Evolutionary conservation across 139 green algal species (phyloP).

Genomic region (Chlorella sp.): DNA sequence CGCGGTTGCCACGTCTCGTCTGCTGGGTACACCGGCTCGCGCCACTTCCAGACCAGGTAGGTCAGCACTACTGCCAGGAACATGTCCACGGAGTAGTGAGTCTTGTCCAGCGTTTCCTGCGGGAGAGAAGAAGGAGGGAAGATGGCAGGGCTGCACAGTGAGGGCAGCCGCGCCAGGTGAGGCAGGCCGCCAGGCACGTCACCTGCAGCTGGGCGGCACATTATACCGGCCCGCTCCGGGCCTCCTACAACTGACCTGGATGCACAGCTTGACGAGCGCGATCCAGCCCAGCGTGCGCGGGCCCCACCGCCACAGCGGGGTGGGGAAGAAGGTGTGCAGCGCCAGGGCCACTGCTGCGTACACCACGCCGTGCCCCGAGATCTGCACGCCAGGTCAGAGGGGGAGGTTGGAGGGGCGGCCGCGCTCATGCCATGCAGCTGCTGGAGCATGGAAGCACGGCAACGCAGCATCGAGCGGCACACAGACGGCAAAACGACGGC

Average conservation of each 20-base stretch:
- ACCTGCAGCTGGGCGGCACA: neutral
- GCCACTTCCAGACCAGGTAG: conserved; percentile 72
- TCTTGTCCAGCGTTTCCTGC: conserved; percentile 38
- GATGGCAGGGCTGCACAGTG: neutral
- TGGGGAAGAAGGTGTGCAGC: conserved; percentile 66
- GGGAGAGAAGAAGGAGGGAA: neutral
- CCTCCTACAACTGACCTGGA: too few species aligned
- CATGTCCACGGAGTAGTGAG: conserved; percentile 85
- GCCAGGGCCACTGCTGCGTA: conserved; percentile 67
- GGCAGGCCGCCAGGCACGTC: too few species aligned
- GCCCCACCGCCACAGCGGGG: conserved; percentile 42
- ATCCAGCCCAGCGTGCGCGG: conserved; percentile 14
- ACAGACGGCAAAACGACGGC: too few species aligned
- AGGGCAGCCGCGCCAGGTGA: neutral
- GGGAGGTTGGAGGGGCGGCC: too few species aligned
- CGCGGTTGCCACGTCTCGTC: neutral
- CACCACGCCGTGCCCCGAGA: conserved; percentile 71
- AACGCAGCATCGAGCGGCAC: too few species aligned
- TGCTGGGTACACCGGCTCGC: conserved; percentile 65
- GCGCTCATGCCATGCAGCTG: neutral
- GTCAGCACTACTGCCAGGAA: conserved; percentile 78
- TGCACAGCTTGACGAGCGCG: conserved; percentile 42
- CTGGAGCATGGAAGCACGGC: too few species aligned
- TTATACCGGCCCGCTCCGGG: neutral
- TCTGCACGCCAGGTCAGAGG: too few species aligned